Percentiles rank a stretch among this genome's conserved stretches.
Evolutionary conservation across 139 green algal species (phyloP).

Genomic region (Raphidocelis subcapitata): DNA sequence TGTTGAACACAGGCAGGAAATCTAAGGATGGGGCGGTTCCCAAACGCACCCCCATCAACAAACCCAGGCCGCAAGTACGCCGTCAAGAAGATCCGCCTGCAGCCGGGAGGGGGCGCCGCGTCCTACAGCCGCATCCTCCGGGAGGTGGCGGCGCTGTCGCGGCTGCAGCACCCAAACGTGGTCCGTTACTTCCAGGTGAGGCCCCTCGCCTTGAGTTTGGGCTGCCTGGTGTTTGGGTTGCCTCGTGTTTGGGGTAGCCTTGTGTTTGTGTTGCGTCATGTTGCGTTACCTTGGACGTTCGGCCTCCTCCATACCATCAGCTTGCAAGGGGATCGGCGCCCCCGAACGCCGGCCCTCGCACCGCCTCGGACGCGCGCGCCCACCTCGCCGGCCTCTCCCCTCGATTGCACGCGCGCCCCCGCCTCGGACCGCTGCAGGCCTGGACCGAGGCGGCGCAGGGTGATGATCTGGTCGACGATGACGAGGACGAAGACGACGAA

Average conservation of each 20-base stretch:
- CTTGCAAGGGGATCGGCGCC: too few relatives aligned
- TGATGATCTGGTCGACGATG: slow-evolving; percentile 9
- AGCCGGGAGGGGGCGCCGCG: slow-evolving; percentile 23
- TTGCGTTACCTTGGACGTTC: too few relatives aligned
- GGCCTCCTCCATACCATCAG: too few relatives aligned
- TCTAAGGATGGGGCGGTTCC: too few relatives aligned
- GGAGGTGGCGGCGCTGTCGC: slow-evolving; percentile 87
- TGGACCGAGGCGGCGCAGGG: slow-evolving; percentile 20
- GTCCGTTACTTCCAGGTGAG: slow-evolving; percentile 91
- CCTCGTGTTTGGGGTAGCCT: not conserved
- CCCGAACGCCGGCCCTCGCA: too few relatives aligned
- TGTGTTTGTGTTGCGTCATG: not conserved
- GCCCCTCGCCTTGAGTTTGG: not conserved
- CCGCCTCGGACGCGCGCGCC: too few relatives aligned
- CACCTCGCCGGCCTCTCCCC: too few relatives aligned
- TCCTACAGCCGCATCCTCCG: slow-evolving; percentile 73
- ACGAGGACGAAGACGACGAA: slow-evolving; percentile 17
- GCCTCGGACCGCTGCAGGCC: not conserved
- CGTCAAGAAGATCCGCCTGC: slow-evolving; percentile 90
- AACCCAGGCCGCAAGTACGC: slow-evolving; percentile 87
- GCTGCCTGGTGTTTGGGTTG: not conserved
- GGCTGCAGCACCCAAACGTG: slow-evolving; percentile 89
- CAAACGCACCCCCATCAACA: too few relatives aligned
- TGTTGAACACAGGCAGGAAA: too few relatives aligned
- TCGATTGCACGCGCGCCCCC: not conserved